Percentiles rank a stretch among this genome's conserved stretches.
Evolutionary conservation across 2,329 filamentous ascomycete species (phyloP).

Genomic region (Trichothecium roseum): DNA sequence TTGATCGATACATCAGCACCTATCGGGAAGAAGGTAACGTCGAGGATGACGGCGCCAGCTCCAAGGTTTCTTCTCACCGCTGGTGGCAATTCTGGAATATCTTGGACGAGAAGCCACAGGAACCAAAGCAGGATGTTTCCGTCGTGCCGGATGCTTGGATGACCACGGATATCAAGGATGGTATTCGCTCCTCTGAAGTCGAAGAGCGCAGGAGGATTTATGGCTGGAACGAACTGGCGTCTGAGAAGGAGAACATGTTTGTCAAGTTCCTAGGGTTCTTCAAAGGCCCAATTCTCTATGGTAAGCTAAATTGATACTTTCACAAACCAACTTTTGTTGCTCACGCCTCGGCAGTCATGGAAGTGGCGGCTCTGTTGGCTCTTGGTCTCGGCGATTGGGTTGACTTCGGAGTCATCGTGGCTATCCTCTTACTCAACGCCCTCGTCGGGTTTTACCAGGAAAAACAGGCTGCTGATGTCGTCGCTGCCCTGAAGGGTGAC

Average conservation of each 20-base stretch:
- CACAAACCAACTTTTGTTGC: background rate
- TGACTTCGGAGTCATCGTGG: slow-evolving; percentile 63
- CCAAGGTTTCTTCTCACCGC: slow-evolving; percentile 13
- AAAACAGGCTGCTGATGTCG: slow-evolving; percentile 70
- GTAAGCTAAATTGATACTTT: slow-evolving; percentile 31
- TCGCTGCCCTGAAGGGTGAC: slow-evolving; percentile 65
- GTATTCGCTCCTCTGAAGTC: slow-evolving; percentile 49
- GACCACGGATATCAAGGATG: slow-evolving; percentile 54
- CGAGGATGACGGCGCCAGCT: slow-evolving; percentile 16
- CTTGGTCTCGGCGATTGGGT: slow-evolving; percentile 68
- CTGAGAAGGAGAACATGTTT: slow-evolving; percentile 68
- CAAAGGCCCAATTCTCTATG: slow-evolving; percentile 66
- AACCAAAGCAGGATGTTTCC: slow-evolving; percentile 5
- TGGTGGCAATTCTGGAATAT: slow-evolving; percentile 27
- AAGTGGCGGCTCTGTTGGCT: slow-evolving; percentile 63
- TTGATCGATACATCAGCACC: slow-evolving; percentile 23
- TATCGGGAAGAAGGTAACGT: slow-evolving; percentile 22
- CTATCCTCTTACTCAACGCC: slow-evolving; percentile 65
- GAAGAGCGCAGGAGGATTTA: slow-evolving; percentile 54
- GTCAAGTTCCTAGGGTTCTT: slow-evolving; percentile 68
- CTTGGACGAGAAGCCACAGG: background rate
- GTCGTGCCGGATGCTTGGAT: slow-evolving; percentile 57
- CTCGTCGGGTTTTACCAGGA: slow-evolving; percentile 73
- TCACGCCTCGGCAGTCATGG: slow-evolving; percentile 46
- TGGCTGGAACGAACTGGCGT: slow-evolving; percentile 62